phyloP scores from a whole-genome alignment of 495 filamentous ascomycete genomes.

The Penicillium tannophilum region DNA sequence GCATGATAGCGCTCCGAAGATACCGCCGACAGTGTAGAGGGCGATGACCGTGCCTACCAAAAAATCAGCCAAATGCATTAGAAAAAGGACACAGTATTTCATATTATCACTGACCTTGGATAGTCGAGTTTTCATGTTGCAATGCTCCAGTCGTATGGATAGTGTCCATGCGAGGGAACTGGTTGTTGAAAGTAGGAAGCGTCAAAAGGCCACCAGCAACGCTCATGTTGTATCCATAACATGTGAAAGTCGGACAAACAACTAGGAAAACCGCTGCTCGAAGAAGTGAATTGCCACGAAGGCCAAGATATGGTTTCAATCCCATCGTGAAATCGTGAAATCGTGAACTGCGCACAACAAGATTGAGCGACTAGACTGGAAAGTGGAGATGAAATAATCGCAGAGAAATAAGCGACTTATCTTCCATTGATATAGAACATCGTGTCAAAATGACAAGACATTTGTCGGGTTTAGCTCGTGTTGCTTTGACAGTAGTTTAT shows the following conservation, averaged over 20 bases:
- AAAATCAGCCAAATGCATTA: background rate
- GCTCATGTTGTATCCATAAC: conserved; percentile 57
- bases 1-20: conserved; percentile 34
- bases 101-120: conserved; percentile 35
- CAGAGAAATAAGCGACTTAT: background rate
- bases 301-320: conserved; percentile 35
- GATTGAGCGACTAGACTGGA: background rate
- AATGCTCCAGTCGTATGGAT: conserved; percentile 38
- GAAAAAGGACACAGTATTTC: background rate
- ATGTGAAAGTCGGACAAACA: conserved; percentile 49
- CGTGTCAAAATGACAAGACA: background rate
- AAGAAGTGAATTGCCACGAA: conserved; percentile 37
- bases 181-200: conserved; percentile 41
- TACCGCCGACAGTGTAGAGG: conserved; percentile 35
- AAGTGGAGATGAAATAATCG: background rate
- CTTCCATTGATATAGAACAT: background rate
- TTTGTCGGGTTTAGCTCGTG: background rate
- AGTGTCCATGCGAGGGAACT: conserved; percentile 57
- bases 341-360: conserved; percentile 12
- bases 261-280: conserved; percentile 39
- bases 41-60: conserved; percentile 35
- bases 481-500: background rate
- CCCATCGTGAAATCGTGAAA: conserved; percentile 18
- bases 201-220: conserved; percentile 47
- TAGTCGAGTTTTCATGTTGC: conserved; percentile 37